Evolutionary conservation across 257 asterid genomes (phyloP).

Genomic region (Sherardia arvensis): DNA sequence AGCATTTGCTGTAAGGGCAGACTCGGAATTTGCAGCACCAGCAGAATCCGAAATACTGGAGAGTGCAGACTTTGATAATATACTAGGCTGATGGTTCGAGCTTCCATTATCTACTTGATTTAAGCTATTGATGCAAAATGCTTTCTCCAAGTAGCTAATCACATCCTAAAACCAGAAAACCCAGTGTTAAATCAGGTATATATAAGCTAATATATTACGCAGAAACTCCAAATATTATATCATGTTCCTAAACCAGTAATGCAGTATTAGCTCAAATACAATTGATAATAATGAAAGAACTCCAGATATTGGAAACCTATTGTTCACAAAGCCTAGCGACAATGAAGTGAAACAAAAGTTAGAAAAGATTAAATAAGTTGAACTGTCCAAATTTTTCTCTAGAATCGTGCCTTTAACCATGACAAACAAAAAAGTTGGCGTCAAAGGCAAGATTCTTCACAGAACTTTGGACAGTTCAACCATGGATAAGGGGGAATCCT

Average conservation of each 20-base stretch:
- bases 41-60: constrained; percentile 22
- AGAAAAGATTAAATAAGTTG: too few species aligned
- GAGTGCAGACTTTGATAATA: constrained; percentile 42
- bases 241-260: too few species aligned
- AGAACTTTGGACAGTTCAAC: neutral
- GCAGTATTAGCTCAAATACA: neutral
- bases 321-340: too few species aligned
- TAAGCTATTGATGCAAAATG: constrained; percentile 44
- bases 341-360: neutral
- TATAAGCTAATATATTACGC: neutral
- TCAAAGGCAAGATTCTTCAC: neutral
- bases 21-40: constrained; percentile 47
- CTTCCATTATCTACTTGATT: constrained; percentile 60
- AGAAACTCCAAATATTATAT: neutral
- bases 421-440: too few species aligned
- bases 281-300: neutral
- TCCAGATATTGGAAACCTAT: too few species aligned
- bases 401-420: too few species aligned
- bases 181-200: constrained; percentile 10
- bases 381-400: too few species aligned
- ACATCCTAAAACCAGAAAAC: constrained; percentile 61
- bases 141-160: constrained; percentile 80
- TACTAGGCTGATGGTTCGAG: constrained; percentile 34
- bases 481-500: neutral
- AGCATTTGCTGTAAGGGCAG: constrained; percentile 28